Conservation (phyloP, 1,139 yeast species). For the Taiozyma sp. region DNA sequence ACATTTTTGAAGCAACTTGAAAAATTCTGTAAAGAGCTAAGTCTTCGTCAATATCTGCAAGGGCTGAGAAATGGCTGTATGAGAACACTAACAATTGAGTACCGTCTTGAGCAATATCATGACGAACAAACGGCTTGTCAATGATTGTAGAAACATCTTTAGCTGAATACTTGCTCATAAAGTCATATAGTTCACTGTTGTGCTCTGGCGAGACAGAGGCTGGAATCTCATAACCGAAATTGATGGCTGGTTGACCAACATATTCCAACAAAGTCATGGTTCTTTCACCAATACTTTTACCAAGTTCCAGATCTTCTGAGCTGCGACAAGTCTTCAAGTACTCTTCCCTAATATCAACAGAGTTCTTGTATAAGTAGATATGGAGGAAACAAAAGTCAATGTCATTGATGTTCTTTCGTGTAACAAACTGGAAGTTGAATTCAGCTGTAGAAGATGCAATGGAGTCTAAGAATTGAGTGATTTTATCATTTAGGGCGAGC, state of each 20-base stretch:
- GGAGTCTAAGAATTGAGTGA: constrained; percentile 42
- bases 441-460: constrained; percentile 25
- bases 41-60: constrained; percentile 43
- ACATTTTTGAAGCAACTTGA: constrained; percentile 65
- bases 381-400: constrained; percentile 59
- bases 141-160: constrained; percentile 42
- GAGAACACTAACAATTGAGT: constrained; percentile 61
- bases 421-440: constrained; percentile 10
- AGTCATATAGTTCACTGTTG: constrained; percentile 56
- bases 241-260: constrained; percentile 39
- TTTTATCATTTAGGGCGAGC: constrained; percentile 36
- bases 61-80: constrained; percentile 35
- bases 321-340: constrained; percentile 26
- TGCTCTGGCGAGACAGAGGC: constrained; percentile 41
- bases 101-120: constrained; percentile 67
- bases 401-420: constrained; percentile 8
- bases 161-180: constrained; percentile 64
- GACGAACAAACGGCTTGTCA: constrained; percentile 49
- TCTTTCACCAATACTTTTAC: constrained; percentile 13
- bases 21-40: constrained; percentile 54
- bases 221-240: constrained; percentile 49
- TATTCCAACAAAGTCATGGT: constrained; percentile 22
- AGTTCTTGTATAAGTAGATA: constrained; percentile 57
- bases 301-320: constrained; percentile 21
- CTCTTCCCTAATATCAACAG: constrained; percentile 44